Conservation (phyloP, 2,329 filamentous ascomycete genomes). For the Ophiocordyceps camponoti-saundersi region DNA sequence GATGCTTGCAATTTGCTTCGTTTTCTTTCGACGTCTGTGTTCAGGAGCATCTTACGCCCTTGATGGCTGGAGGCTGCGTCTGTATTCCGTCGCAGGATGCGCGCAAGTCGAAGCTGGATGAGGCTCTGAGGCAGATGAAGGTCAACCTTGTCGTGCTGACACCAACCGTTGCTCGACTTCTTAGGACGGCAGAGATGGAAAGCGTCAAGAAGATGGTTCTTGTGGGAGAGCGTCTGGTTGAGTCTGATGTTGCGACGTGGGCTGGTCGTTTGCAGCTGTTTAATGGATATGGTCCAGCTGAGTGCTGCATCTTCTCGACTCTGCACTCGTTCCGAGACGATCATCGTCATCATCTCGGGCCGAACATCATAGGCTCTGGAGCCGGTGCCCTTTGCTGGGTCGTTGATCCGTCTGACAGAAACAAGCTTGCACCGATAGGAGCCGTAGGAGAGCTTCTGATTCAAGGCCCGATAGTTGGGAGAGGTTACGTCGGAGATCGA, state of each 20-base stretch:
- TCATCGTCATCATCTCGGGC: conserved; percentile 15
- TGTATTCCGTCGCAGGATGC: conserved; percentile 37
- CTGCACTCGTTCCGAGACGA: conserved; percentile 5
- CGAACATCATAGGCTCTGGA: conserved; percentile 7
- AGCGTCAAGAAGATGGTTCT: conserved; percentile 25
- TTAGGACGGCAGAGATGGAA: conserved; percentile 26
- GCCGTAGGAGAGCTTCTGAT: conserved; percentile 16
- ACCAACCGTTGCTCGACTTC: conserved; percentile 28
- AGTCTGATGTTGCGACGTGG: background rate
- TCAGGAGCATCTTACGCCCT: conserved; percentile 32
- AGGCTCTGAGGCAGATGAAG: conserved; percentile 23
- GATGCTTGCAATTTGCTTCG: conserved; percentile 28
- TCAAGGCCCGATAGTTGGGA: conserved; percentile 26
- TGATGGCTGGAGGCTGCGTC: conserved; percentile 30
- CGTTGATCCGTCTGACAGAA: conserved; percentile 5
- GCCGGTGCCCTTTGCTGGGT: conserved; percentile 7
- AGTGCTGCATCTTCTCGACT: conserved; percentile 12
- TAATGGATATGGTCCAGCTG: conserved; percentile 27
- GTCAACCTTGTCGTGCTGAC: conserved; percentile 33
- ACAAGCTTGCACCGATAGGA: conserved; percentile 9
- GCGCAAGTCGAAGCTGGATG: conserved; percentile 30
- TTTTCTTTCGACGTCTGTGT: conserved; percentile 38
- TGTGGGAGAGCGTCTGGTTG: background rate
- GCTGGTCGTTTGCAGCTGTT: conserved; percentile 4
- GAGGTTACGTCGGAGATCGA: conserved; percentile 27